Percentiles rank a stretch among this genome's conserved stretches.
phyloP scores from a whole-genome alignment of 345 rosid genomes.

The Melastoma malabathricum region DNA sequence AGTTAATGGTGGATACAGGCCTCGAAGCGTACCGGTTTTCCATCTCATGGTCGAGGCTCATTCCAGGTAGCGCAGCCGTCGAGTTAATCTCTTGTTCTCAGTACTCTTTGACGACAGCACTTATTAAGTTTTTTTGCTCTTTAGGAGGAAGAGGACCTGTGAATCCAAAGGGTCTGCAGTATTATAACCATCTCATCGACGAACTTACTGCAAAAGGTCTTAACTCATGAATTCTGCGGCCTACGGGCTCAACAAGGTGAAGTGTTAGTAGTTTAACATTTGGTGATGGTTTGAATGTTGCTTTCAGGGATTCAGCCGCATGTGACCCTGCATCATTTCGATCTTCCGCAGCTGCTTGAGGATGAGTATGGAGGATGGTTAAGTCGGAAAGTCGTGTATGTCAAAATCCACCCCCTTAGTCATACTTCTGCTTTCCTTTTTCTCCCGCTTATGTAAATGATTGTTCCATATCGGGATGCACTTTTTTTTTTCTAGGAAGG shows the following conservation, averaged over 20 bases:
- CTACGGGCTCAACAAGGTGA: not conserved
- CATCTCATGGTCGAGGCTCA: constrained; percentile 25
- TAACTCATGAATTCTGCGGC: not conserved
- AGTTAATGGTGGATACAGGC: constrained; percentile 16
- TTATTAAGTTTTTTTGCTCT: too few relatives aligned
- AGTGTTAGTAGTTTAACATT: not conserved
- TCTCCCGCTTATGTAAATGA: not conserved
- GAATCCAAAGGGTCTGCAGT: constrained; percentile 14
- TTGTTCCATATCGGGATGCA: not conserved
- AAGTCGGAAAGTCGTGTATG: constrained; percentile 27
- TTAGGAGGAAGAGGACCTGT: constrained; percentile 16
- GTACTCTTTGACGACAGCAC: too few relatives aligned
- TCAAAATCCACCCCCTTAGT: not conserved
- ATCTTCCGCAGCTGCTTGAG: constrained; percentile 34
- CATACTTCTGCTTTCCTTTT: not conserved
- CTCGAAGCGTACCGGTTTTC: constrained; percentile 23
- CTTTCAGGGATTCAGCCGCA: constrained; percentile 29
- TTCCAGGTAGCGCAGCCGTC: constrained; percentile 10
- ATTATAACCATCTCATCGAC: constrained; percentile 17
- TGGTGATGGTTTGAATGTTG: not conserved
- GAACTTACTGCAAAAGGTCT: constrained; percentile 5
- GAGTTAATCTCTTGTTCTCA: too few relatives aligned
- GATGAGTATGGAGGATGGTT: constrained; percentile 38
- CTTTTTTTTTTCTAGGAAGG: constrained; percentile 16
- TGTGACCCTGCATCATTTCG: constrained; percentile 23